Base-by-base conservation (phyloP, 1,284 basidiomycete genomes). In the Phellinidium pouzarii region DNA sequence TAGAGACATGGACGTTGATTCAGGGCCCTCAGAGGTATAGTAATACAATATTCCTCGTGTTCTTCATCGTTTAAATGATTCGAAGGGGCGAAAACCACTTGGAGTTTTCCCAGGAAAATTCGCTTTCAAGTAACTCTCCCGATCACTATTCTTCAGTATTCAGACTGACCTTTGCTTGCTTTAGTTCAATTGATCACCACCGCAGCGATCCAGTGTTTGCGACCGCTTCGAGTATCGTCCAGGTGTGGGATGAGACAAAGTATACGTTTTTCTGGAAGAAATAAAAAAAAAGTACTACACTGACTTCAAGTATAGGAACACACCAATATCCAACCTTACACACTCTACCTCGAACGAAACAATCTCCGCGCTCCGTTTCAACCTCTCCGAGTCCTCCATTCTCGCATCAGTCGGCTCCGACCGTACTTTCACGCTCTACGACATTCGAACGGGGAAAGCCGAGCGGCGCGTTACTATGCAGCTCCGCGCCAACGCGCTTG, bases 161-260 rank as follows among this genome's bases (percentile, higher is more conserved):
- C 17, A 25, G 40, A 42, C 62, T 52, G 8, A 48, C 20, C 53
- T 50, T 55, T 14, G n/a, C 42, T n/a, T 25, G 31, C 2, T 63
- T 51, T 62, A 94, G 92, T 65, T 88, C 89, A 38, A 89, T 99
- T 70, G 92, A 97, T 61, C 96, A 98, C 64, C 96, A 98, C 66
- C 80, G 87, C 44, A 80, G 80, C 41, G 88, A 93, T 58, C 78
- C 87, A 19, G 67, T 94, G 3, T 99, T 99, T 62, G 95, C 94
- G 0, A 96, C 95, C 0, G 94, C 93, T 1, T 95, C 93, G 1
- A 92, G 87, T 62, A 78, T 82, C 23, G 94, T 99, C 9, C 95
- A 99, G 66, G 78, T 98, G 60, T 99, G 96, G 96, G 96, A 99
- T 63, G 90, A 98, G 68, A 94, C 87, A 44, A 91, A 91, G 84